phyloP scores from a whole-genome alignment of 202 grass and related monocot genomes.

The Bolboschoenoplectus hybrid region DNA sequence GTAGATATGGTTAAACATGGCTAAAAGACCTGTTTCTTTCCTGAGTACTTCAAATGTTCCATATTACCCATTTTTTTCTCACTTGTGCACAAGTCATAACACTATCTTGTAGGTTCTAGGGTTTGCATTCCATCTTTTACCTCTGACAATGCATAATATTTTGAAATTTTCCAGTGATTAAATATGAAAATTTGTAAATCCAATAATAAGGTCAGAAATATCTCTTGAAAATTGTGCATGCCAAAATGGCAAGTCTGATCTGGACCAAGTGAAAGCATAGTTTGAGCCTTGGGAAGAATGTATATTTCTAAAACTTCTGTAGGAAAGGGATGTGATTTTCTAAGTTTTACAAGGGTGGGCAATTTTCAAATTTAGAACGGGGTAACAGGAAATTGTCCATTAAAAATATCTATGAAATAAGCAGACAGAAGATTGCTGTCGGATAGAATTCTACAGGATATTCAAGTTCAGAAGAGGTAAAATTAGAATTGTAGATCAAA shows the following conservation, averaged over 20 bases:
- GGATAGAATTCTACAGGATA: background rate
- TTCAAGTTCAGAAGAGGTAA: background rate
- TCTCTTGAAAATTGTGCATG: background rate
- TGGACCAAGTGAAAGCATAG: background rate
- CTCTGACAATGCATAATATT: background rate
- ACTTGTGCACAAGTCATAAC: background rate
- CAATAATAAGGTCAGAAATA: background rate
- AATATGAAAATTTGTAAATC: constrained; percentile 14
- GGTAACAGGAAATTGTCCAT: background rate
- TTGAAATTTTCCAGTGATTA: constrained; percentile 4
- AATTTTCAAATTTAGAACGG: background rate
- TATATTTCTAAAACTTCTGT: background rate
- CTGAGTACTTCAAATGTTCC: background rate
- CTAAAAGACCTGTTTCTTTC: background rate
- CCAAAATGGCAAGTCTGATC: background rate
- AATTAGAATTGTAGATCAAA: background rate
- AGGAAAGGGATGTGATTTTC: background rate
- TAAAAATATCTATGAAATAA: constrained; percentile 10
- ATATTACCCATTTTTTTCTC: background rate
- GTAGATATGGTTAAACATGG: background rate
- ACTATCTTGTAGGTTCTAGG: background rate
- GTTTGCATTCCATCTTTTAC: background rate
- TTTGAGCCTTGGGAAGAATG: background rate
- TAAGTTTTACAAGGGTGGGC: background rate
- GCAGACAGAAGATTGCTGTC: background rate